These are phyloP conservation scores for Nannizzia gypsea DNA, from an alignment of 2,329 filamentous ascomycete species.

Conservation along the genomic window DNA sequence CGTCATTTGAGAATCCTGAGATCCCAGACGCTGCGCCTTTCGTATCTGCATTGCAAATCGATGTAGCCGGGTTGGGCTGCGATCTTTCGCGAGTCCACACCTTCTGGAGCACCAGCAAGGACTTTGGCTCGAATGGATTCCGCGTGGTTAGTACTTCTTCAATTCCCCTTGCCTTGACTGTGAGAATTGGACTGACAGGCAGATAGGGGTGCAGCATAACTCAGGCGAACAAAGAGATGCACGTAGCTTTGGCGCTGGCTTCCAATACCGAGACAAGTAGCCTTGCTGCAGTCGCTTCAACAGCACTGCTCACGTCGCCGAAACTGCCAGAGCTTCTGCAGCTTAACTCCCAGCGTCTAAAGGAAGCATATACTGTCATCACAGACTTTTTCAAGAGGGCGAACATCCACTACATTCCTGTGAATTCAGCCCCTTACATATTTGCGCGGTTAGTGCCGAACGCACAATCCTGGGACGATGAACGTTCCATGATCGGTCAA, in stretches of 20 bases:
- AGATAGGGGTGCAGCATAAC: not conserved
- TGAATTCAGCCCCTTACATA: not conserved
- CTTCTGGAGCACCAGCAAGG: constrained; percentile 37
- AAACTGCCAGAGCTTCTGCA: not conserved
- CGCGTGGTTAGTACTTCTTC: constrained; percentile 20
- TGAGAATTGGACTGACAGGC: not conserved
- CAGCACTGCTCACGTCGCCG: not conserved
- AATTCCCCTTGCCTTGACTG: not conserved
- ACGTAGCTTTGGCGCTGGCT: not conserved
- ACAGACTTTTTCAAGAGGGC: not conserved
- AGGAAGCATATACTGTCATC: not conserved
- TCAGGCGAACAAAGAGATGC: not conserved
- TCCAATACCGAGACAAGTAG: not conserved
- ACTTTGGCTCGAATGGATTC: constrained; percentile 48
- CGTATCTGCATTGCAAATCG: constrained; percentile 37
- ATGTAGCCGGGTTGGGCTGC: constrained; percentile 32
- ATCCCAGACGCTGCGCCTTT: constrained; percentile 27
- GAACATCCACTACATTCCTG: constrained; percentile 1
- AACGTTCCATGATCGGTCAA: not conserved
- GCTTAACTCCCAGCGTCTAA: not conserved
- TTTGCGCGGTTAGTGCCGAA: not conserved
- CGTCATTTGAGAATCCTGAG: constrained; percentile 36
- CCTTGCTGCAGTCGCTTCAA: not conserved
- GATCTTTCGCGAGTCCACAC: constrained; percentile 42
- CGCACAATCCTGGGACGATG: constrained; percentile 1